phyloP scores from a whole-genome alignment of 2,329 filamentous ascomycete species.

The Colletotrichum somersetense region DNA sequence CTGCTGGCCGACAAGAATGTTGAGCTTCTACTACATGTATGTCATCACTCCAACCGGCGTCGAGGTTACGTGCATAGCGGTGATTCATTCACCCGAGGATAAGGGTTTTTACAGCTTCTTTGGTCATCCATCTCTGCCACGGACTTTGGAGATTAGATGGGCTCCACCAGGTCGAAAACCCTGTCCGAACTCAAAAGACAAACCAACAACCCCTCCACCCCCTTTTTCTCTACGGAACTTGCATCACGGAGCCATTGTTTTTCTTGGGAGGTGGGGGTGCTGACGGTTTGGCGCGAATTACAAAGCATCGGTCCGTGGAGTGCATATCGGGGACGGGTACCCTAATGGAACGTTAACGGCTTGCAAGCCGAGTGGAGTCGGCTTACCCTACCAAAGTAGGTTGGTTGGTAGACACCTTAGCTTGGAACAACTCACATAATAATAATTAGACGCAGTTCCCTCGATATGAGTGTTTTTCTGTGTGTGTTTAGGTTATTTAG shows the following conservation, averaged over 20 bases:
- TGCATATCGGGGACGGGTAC: background rate
- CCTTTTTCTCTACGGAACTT: background rate
- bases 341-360: constrained; percentile 18
- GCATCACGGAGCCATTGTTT: background rate
- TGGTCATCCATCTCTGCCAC: constrained; percentile 27
- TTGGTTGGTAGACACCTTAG: background rate
- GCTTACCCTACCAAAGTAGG: background rate
- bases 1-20: constrained; percentile 3
- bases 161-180: background rate
- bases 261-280: too few relatives aligned
- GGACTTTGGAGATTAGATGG: constrained; percentile 7
- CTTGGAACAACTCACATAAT: constrained; percentile 11
- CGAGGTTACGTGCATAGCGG: background rate
- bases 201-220: background rate
- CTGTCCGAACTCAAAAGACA: background rate
- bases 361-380: constrained; percentile 17
- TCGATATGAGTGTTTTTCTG: background rate
- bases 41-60: constrained; percentile 22
- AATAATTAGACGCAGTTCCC: constrained; percentile 8
- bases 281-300: constrained; percentile 16
- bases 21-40: background rate
- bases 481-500: too few relatives aligned
- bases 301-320: constrained; percentile 30
- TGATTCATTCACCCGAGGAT: background rate
- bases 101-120: constrained; percentile 9